phyloP scores from a whole-genome alignment of 2,329 filamentous ascomycete genomes.

The Aureobasidium pullulans region DNA sequence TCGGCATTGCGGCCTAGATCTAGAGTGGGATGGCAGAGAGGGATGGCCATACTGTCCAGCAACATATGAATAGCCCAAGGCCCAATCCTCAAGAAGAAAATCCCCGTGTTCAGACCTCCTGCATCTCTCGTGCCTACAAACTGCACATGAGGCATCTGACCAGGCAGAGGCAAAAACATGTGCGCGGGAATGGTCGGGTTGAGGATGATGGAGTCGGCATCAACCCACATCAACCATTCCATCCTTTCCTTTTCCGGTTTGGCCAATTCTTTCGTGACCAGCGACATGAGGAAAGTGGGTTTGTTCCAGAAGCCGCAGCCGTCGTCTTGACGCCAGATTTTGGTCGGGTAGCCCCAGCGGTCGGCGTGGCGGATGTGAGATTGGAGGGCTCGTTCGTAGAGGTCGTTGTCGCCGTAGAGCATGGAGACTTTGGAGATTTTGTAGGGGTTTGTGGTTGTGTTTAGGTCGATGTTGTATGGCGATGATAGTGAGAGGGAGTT shows the following conservation, averaged over 20 bases:
- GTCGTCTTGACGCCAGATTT: slow-evolving; percentile 34
- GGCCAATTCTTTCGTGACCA: slow-evolving; percentile 31
- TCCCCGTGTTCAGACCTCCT: slow-evolving; percentile 37
- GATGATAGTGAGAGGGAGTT: background rate
- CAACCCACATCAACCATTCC: slow-evolving; percentile 39
- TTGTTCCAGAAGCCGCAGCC: slow-evolving; percentile 40
- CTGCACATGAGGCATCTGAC: slow-evolving; percentile 29
- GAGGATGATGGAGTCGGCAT: slow-evolving; percentile 36
- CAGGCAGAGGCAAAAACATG: slow-evolving; percentile 31
- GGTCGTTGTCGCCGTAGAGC: slow-evolving; percentile 28
- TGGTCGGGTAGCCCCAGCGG: slow-evolving; percentile 35
- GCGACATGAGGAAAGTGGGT: slow-evolving; percentile 34
- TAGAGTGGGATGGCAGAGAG: slow-evolving; percentile 30
- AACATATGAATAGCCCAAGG: slow-evolving; percentile 35
- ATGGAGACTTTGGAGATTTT: slow-evolving; percentile 32
- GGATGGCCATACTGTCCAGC: slow-evolving; percentile 31
- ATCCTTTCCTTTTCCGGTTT: slow-evolving; percentile 32
- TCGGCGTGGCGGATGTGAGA: slow-evolving; percentile 35
- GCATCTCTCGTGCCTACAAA: slow-evolving; percentile 32
- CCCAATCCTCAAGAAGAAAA: slow-evolving; percentile 35
- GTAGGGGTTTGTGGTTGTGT: too few relatives aligned
- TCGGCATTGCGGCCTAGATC: slow-evolving; percentile 30
- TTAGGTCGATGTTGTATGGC: slow-evolving; percentile 11
- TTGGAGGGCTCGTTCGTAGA: slow-evolving; percentile 34
- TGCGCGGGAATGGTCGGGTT: slow-evolving; percentile 36